phyloP scores from a whole-genome alignment of 164 flowering plant species.

The Kalanchoe fedtschenkoi region DNA sequence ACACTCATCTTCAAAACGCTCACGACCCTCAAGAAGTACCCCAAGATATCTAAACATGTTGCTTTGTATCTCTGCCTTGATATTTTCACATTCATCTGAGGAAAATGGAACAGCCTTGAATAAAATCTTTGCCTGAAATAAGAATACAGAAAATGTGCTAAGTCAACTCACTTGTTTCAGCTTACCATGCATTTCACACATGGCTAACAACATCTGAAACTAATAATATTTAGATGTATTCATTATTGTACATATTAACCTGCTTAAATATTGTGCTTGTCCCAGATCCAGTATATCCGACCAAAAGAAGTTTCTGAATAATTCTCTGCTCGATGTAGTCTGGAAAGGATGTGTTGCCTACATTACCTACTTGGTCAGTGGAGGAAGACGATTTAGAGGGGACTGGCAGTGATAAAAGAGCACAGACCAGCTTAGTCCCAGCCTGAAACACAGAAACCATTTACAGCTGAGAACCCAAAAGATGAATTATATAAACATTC shows the following conservation, averaged over 20 bases:
- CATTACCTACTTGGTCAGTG: constrained; percentile 41
- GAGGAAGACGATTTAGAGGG: constrained; percentile 48
- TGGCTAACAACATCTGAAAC: background rate
- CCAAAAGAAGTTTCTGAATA: constrained; percentile 70
- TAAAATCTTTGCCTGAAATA: constrained; percentile 77
- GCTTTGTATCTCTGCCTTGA: constrained; percentile 72
- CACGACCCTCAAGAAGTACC: constrained; percentile 95
- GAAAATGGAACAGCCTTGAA: constrained; percentile 64
- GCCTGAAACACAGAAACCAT: constrained; percentile 33
- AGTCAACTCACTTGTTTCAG: background rate
- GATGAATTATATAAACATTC: background rate
- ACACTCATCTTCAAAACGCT: constrained; percentile 85
- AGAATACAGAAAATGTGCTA: background rate
- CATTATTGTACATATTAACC: constrained; percentile 26
- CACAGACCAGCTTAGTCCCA: constrained; percentile 67
- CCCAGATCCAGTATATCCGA: constrained; percentile 77
- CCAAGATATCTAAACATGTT: constrained; percentile 82
- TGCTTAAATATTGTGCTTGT: constrained; percentile 91
- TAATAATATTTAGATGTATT: background rate
- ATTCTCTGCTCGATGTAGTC: constrained; percentile 55
- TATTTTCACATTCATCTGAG: constrained; percentile 65
- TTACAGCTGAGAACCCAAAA: background rate
- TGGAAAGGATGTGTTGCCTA: constrained; percentile 27
- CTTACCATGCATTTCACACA: background rate
- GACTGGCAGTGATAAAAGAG: constrained; percentile 72